phyloP scores from a whole-genome alignment of 140 eudicot genomes.

The Erigeron philadelphicus region DNA sequence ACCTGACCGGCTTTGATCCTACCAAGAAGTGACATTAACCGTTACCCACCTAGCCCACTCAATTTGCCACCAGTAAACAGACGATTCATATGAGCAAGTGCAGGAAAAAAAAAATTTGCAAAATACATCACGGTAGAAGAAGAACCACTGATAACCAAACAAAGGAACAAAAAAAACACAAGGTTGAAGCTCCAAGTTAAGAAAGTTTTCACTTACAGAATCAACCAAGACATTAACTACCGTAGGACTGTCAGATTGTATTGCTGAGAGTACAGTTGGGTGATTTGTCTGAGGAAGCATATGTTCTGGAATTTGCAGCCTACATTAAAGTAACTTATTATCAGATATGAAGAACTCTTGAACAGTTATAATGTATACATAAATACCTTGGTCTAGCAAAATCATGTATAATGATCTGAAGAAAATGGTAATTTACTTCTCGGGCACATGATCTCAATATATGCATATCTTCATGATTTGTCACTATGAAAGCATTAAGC shows the following conservation, averaged over 20 bases:
- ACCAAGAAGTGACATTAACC: no score
- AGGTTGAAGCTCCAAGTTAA: background rate
- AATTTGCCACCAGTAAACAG: no score
- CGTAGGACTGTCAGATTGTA: slow-evolving; percentile 68
- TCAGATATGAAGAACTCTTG: slow-evolving; percentile 16
- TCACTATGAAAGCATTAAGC: slow-evolving; percentile 86
- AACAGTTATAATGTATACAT: slow-evolving; percentile 5
- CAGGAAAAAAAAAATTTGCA: no score
- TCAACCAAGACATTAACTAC: slow-evolving; percentile 78
- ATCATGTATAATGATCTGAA: slow-evolving; percentile 73
- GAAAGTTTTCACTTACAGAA: slow-evolving; percentile 41
- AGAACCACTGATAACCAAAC: background rate
- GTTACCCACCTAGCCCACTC: no score
- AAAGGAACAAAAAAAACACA: slow-evolving; percentile 13
- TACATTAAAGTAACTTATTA: slow-evolving; percentile 28
- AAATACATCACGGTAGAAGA: slow-evolving; percentile 9
- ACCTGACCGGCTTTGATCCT: no score
- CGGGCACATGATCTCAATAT: slow-evolving; percentile 66
- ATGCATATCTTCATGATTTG: slow-evolving; percentile 71
- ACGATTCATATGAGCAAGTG: no score
- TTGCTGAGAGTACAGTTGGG: slow-evolving; percentile 64
- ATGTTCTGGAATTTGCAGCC: slow-evolving; percentile 68
- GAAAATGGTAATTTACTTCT: slow-evolving; percentile 57
- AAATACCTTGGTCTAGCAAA: slow-evolving; percentile 74
- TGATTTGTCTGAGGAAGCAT: slow-evolving; percentile 87